Conservation (phyloP, 2,329 filamentous ascomycete species). For the Epichloe festucae region DNA sequence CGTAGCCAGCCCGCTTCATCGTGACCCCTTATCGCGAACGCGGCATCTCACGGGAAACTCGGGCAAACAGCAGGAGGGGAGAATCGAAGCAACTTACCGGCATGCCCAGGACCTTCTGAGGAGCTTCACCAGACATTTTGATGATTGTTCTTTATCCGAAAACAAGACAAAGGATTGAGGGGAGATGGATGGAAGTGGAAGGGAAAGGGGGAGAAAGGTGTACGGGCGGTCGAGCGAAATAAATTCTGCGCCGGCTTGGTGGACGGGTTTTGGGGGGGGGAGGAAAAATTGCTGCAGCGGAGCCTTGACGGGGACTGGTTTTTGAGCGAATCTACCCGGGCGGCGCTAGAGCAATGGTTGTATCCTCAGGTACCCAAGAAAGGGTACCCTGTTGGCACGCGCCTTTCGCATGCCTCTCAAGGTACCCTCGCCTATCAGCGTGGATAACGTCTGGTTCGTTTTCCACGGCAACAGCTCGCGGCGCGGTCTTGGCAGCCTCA, state of each 20-base stretch:
- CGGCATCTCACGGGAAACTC: slow-evolving; percentile 15
- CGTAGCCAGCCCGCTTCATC: not conserved
- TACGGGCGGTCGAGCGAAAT: slow-evolving; percentile 27
- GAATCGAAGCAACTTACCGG: slow-evolving; percentile 37
- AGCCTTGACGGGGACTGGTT: slow-evolving; percentile 31
- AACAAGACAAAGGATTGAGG: slow-evolving; percentile 44
- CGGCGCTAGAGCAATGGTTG: slow-evolving; percentile 15
- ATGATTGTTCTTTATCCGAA: slow-evolving; percentile 26
- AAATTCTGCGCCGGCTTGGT: slow-evolving; percentile 31
- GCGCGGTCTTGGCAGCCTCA: slow-evolving; percentile 19
- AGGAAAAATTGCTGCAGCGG: slow-evolving; percentile 40
- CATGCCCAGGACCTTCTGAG: slow-evolving; percentile 52
- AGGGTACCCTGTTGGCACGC: not conserved
- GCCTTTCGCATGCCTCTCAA: not conserved
- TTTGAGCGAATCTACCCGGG: slow-evolving; percentile 42
- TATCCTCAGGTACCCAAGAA: slow-evolving; percentile 6
- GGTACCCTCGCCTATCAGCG: not conserved
- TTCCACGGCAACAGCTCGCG: slow-evolving; percentile 20
- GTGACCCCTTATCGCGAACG: slow-evolving; percentile 13
- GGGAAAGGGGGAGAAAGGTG: slow-evolving; percentile 30
- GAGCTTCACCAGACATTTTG: slow-evolving; percentile 42
- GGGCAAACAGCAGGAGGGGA: not conserved
- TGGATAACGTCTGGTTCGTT: not conserved
- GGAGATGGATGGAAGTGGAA: slow-evolving; percentile 40
- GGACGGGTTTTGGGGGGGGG: slow-evolving; percentile 30